Evolutionary conservation across 192 early-diverging fungal genomes (phyloP).

Genomic region (Backusella liffmaniae): DNA sequence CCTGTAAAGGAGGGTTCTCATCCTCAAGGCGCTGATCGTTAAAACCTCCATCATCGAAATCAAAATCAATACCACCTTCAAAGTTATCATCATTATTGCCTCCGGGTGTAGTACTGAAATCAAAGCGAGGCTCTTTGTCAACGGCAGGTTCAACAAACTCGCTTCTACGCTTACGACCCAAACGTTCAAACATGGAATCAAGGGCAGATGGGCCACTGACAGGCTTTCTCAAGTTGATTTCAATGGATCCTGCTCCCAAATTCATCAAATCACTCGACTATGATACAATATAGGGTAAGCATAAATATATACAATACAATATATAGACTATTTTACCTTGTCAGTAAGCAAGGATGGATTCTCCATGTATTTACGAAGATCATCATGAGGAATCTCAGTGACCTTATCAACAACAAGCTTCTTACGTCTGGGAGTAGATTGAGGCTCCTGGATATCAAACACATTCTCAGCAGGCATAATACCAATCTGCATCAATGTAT

Average conservation of each 20-base stretch:
- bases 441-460: constrained; percentile 2
- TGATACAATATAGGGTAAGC: background rate
- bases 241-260: background rate
- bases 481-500: constrained; percentile 23
- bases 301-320: too few species aligned
- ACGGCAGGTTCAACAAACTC: background rate
- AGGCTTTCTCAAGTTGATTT: background rate
- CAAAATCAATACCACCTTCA: background rate
- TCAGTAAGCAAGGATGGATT: constrained; percentile 56
- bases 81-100: background rate
- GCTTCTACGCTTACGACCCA: background rate
- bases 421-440: constrained; percentile 40
- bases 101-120: background rate
- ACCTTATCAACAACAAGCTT: constrained; percentile 63
- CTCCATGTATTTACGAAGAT: constrained; percentile 47
- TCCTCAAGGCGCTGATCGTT: background rate
- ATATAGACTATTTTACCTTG: constrained; percentile 15
- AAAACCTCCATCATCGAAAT: background rate
- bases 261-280: background rate
- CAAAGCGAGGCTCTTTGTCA: background rate
- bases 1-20: background rate
- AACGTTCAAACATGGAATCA: background rate
- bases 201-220: background rate
- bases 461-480: background rate
- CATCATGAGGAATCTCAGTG: constrained; percentile 63